Evolutionary conservation across 805 yeast genomes (phyloP).

Genomic region (Hanseniaspora hatyaiensis): DNA sequence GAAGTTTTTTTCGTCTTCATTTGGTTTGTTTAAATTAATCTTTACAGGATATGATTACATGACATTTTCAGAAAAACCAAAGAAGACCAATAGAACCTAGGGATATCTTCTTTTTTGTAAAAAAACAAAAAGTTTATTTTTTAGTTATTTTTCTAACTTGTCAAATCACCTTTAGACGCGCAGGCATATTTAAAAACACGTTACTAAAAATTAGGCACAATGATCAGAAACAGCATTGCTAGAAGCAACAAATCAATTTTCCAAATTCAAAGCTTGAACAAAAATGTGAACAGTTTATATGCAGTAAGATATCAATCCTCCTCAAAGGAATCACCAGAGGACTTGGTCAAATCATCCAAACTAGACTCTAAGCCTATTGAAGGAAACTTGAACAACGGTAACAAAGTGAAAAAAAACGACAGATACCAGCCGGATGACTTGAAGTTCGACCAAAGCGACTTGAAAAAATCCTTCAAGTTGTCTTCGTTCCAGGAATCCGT

Average conservation of each 20-base stretch:
- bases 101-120: too few species aligned
- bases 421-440: constrained; percentile 12
- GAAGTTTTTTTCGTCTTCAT: too few species aligned
- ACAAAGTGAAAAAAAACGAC: constrained; percentile 5
- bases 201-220: neutral
- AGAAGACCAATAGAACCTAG: too few species aligned
- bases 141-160: too few species aligned
- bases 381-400: constrained; percentile 8
- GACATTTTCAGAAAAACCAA: too few species aligned
- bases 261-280: neutral
- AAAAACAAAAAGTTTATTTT: too few species aligned
- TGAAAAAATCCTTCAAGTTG: constrained; percentile 27
- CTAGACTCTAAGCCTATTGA: constrained; percentile 21
- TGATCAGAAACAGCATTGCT: constrained; percentile 1
- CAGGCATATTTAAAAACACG: too few species aligned
- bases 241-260: neutral
- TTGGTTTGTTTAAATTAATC: too few species aligned
- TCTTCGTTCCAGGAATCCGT: constrained; percentile 44
- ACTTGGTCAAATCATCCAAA: constrained; percentile 22
- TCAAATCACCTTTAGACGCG: too few species aligned
- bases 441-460: neutral
- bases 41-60: too few species aligned
- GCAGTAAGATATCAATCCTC: constrained; percentile 10
- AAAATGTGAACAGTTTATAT: neutral
- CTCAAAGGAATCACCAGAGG: constrained; percentile 24